These are phyloP conservation scores for Closterium sp. DNA, from an alignment of 139 green algal species.

Conservation along the genomic window DNA sequence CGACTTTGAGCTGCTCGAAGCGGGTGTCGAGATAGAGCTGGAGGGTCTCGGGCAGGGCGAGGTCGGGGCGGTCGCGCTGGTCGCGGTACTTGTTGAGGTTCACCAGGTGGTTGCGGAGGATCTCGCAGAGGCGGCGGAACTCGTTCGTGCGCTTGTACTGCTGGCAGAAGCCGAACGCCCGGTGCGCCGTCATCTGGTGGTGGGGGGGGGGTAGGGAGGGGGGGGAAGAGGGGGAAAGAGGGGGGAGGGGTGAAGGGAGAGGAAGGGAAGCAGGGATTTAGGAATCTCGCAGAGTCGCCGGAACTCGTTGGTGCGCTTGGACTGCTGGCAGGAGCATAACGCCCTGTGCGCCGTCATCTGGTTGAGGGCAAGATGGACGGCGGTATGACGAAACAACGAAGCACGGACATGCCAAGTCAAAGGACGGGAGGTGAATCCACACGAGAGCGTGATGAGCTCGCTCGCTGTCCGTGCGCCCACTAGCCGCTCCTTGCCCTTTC, in stretches of 20 bases:
- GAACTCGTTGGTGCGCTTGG: conserved; percentile 97
- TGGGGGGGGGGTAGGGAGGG: background rate
- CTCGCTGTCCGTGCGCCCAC: conserved; percentile 69
- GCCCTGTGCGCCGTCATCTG: conserved; percentile 73
- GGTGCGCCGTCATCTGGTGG: conserved; percentile 71
- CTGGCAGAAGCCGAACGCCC: conserved; percentile 86
- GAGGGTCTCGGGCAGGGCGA: conserved; percentile 81
- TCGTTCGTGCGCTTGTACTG: conserved; percentile 96
- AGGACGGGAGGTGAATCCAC: conserved; percentile 76
- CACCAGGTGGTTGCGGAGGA: conserved; percentile 93
- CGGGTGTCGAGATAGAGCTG: conserved; percentile 93
- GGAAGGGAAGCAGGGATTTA: background rate
- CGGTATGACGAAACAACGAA: background rate
- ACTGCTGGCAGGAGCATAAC: conserved; percentile 89
- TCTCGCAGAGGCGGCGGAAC: conserved; percentile 97
- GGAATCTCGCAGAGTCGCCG: conserved; percentile 93
- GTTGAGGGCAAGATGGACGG: background rate
- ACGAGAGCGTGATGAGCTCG: conserved; percentile 98
- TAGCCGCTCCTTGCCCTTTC: background rate
- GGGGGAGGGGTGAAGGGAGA: background rate
- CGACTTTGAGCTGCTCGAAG: conserved; percentile 96
- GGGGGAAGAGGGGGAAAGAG: background rate
- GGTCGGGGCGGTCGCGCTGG: conserved; percentile 85
- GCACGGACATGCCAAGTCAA: background rate
- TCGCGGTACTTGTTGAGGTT: conserved; percentile 93